Percentiles rank a stretch among this genome's conserved stretches.
Evolutionary conservation across 192 early-diverging fungal genomes (phyloP).

Genomic region (Entomortierella parvispora): DNA sequence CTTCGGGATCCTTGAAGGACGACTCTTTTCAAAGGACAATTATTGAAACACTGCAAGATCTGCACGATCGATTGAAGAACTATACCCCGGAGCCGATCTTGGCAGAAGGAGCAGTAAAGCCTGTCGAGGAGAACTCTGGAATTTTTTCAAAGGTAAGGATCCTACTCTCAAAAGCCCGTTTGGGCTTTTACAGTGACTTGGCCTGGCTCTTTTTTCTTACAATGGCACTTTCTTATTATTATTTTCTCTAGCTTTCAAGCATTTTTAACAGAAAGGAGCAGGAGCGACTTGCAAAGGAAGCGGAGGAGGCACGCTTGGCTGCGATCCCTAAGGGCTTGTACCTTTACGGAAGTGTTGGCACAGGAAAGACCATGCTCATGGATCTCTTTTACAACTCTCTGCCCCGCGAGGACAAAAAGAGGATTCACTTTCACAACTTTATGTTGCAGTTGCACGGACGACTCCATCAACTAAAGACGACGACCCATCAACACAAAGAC

Average conservation of each 20-base stretch:
- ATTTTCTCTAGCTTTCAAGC: conserved; percentile 10
- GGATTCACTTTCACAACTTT: conserved; percentile 97
- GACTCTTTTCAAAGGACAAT: conserved; percentile 78
- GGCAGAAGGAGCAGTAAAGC: conserved; percentile 8
- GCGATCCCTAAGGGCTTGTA: conserved; percentile 64
- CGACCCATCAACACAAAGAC: conserved; percentile 62
- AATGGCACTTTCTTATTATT: neutral
- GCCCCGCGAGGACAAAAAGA: conserved; percentile 74
- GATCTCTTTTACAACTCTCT: conserved; percentile 92
- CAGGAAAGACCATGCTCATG: conserved; percentile 97
- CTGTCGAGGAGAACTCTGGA: conserved; percentile 8
- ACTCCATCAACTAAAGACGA: conserved; percentile 68
- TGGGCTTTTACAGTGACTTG: neutral
- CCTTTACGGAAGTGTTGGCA: conserved; percentile 83
- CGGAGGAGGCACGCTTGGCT: conserved; percentile 20
- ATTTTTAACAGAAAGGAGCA: conserved; percentile 45
- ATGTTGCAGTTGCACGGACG: conserved; percentile 93
- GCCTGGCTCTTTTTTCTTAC: neutral
- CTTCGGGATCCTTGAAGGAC: conserved; percentile 61
- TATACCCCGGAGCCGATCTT: conserved; percentile 64
- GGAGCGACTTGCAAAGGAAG: conserved; percentile 24
- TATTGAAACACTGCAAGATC: conserved; percentile 69
- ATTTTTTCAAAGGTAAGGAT: conserved; percentile 25
- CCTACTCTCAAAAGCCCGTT: no score
- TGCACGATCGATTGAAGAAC: conserved; percentile 68